Percentiles rank a stretch among this genome's conserved stretches.
Conservation (phyloP, 139 green algal species). For the Asterochloris sp. region DNA sequence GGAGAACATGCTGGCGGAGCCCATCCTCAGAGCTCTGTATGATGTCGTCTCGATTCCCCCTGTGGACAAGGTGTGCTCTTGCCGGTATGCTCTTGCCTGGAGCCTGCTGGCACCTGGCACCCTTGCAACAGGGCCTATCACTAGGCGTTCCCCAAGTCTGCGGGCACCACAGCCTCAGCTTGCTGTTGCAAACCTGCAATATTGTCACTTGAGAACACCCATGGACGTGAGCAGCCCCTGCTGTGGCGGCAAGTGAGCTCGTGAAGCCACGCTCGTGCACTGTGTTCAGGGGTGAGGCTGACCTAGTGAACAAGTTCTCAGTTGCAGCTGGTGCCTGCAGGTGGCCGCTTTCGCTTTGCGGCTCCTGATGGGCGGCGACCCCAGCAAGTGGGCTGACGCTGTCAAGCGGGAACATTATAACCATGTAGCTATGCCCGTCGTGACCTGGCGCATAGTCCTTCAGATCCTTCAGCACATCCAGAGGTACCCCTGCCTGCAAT, state of each 20-base stretch:
- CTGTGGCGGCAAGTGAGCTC: too few relatives aligned
- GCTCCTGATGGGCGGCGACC: not conserved
- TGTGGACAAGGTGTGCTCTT: conserved; percentile 7
- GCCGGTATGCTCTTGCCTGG: too few relatives aligned
- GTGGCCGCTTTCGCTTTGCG: not conserved
- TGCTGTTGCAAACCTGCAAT: too few relatives aligned
- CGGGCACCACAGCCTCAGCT: too few relatives aligned
- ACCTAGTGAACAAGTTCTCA: too few relatives aligned
- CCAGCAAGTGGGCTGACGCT: conserved; percentile 15
- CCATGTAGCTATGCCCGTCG: conserved; percentile 13
- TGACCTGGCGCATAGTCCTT: conserved; percentile 13
- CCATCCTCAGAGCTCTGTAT: conserved; percentile 15
- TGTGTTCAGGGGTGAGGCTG: too few relatives aligned
- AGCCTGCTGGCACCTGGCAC: too few relatives aligned
- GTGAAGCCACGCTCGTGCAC: too few relatives aligned
- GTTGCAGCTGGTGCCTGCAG: not conserved
- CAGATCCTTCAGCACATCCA: conserved; percentile 18
- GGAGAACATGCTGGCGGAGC: conserved; percentile 11
- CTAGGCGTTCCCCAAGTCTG: too few relatives aligned
- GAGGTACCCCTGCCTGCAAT: not conserved
- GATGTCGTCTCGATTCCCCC: conserved; percentile 7
- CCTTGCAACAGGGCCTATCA: too few relatives aligned
- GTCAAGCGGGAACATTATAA: conserved; percentile 12
- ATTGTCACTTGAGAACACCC: too few relatives aligned
- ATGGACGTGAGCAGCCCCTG: too few relatives aligned